Conservation (phyloP, 2,329 filamentous ascomycete species). For the Didymella segeticola region DNA sequence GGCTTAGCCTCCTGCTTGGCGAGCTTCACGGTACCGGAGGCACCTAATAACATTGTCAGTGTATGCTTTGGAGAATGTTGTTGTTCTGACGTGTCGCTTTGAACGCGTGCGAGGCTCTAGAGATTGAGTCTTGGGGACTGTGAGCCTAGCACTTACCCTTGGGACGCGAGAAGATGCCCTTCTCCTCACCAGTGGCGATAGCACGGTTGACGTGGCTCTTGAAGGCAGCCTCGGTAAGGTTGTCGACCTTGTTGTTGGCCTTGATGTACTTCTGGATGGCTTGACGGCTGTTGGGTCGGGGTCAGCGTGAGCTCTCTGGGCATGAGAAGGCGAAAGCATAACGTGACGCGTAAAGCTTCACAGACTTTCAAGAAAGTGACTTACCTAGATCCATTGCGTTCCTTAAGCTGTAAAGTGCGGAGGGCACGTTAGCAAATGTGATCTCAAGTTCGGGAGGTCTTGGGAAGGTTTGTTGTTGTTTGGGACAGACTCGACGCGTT, state of each 20-base stretch:
- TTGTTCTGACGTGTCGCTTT: neutral
- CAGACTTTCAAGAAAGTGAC: constrained; percentile 44
- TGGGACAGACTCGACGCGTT: constrained; percentile 41
- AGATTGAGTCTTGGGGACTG: neutral
- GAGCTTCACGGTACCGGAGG: constrained; percentile 91
- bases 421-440: constrained; percentile 57
- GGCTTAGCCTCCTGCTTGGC: constrained; percentile 72
- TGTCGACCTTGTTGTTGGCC: constrained; percentile 71
- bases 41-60: constrained; percentile 59
- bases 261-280: constrained; percentile 78
- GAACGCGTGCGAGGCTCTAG: neutral
- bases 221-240: constrained; percentile 63
- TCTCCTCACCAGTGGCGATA: constrained; percentile 81
- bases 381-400: constrained; percentile 73
- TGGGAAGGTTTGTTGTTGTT: constrained; percentile 30
- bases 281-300: constrained; percentile 63
- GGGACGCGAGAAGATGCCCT: constrained; percentile 84
- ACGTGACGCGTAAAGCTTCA: constrained; percentile 34
- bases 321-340: constrained; percentile 33
- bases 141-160: constrained; percentile 73
- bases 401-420: constrained; percentile 66
- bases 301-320: constrained; percentile 43
- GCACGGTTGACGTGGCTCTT: constrained; percentile 86
- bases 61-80: neutral
- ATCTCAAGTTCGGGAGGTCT: constrained; percentile 14